Evolutionary conservation across 768 basidiomycete species (phyloP), one percentile per base, ranked within the genome.

Genomic region (Coprinopsis strossmayeri): DNA sequence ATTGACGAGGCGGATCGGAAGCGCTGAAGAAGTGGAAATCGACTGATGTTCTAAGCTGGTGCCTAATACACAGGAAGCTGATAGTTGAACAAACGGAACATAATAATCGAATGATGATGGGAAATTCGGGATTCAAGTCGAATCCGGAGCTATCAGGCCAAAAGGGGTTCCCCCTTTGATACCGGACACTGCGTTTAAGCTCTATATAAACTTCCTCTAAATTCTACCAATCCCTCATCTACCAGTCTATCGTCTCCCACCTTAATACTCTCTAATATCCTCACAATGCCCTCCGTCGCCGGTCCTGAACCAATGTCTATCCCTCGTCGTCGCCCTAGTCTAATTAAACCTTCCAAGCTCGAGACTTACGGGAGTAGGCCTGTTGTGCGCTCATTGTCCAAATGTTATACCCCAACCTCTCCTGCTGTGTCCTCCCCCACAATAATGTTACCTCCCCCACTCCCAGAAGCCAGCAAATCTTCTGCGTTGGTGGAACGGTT

Each of bases 401-500:
- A 45, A 27, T 20, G 35, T 5, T 37, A 28, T 24, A 35, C 28
- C 18, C 49, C 24, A n/a, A 15, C 34, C 28, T 45, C 49, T 2
- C 41, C 49, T 24, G 5, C 35, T 5, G 34, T 37, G 3, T 20
- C 49, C 10, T 43, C 41, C 20, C 28, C 42, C 12, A 23, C 41
- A 5, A 49, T 27, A 17, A 15, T 39, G 20, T 9, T 45, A 20
- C 24, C 43, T 4, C 18, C 43, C 15, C 43, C 25, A 45, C 27
- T 11, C 45, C 11, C 23, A 34, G 24, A 3, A 24, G 49, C 23
- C 54, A 52, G 57, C 55, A 32, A 56, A 41, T 51, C 53, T 24
- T 61, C 67, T 2, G 60, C 68, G 17, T 66, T 87, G 43, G 59
- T 88, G 42, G 57, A 69, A 7, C 73, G 72, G 25, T 90, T 86